Evolutionary conservation across 345 rosid species (phyloP).

Genomic region (Moricandia arvensis): DNA sequence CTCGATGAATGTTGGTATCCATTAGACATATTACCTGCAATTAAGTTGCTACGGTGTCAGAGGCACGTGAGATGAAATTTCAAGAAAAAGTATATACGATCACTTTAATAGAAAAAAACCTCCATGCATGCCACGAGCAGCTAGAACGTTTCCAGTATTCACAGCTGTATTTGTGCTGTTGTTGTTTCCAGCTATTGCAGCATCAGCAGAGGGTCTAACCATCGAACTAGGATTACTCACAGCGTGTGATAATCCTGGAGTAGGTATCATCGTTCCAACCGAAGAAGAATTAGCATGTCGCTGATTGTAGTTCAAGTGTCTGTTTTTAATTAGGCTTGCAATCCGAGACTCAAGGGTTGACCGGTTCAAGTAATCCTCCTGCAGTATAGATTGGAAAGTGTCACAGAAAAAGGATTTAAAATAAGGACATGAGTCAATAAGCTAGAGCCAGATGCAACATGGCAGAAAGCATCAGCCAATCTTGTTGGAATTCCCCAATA

Average conservation of each 20-base stretch:
- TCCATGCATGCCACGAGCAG: slow-evolving; percentile 53
- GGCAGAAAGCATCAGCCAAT: slow-evolving; percentile 14
- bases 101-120: slow-evolving; percentile 48
- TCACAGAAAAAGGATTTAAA: slow-evolving; percentile 8
- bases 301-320: slow-evolving; percentile 44
- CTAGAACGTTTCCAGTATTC: slow-evolving; percentile 52
- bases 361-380: slow-evolving; percentile 84
- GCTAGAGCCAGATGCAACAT: slow-evolving; percentile 24
- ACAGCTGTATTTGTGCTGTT: slow-evolving; percentile 47
- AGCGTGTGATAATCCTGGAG: slow-evolving; percentile 77
- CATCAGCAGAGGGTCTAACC: slow-evolving; percentile 59
- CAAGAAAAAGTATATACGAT: slow-evolving; percentile 42
- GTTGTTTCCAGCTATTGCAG: slow-evolving; percentile 53
- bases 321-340: slow-evolving; percentile 45
- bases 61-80: slow-evolving; percentile 3
- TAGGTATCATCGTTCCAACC: slow-evolving; percentile 85
- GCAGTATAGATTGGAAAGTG: slow-evolving; percentile 27
- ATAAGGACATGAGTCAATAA: background rate
- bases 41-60: slow-evolving; percentile 18
- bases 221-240: slow-evolving; percentile 50
- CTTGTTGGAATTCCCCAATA: slow-evolving; percentile 10
- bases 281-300: slow-evolving; percentile 61
- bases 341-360: slow-evolving; percentile 70
- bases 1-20: slow-evolving; percentile 68
- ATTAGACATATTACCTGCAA: slow-evolving; percentile 64